Percentiles rank a stretch among this genome's conserved stretches.
Evolutionary conservation across 441 rosid species (phyloP).

Genomic region (Aleurites moluccanus): DNA sequence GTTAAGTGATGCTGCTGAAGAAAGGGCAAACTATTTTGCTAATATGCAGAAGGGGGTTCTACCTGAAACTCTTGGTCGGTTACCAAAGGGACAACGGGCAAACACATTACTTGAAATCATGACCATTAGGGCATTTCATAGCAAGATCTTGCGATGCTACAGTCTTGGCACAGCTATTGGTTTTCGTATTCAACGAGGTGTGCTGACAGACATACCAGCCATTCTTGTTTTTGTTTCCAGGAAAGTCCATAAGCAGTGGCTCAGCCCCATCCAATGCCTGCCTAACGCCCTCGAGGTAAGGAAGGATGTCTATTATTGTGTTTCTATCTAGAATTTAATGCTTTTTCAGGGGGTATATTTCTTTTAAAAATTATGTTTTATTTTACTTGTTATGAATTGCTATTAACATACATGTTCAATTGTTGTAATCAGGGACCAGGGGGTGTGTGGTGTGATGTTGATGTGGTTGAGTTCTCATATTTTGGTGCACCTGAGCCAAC

Average conservation of each 20-base stretch:
- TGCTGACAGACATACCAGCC: constrained; percentile 76
- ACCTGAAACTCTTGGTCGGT: constrained; percentile 76
- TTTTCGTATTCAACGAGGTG: constrained; percentile 75
- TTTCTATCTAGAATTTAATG: background rate
- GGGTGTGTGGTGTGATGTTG: constrained; percentile 98
- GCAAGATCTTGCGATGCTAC: constrained; percentile 71
- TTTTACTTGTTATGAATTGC: constrained; percentile 20
- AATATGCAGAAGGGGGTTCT: constrained; percentile 92
- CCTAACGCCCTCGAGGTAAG: constrained; percentile 85
- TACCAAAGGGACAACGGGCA: constrained; percentile 84
- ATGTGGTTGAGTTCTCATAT: constrained; percentile 92
- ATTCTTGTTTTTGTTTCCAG: constrained; percentile 94
- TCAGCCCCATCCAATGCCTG: constrained; percentile 70
- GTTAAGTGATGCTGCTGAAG: constrained; percentile 74
- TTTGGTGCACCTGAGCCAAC: constrained; percentile 91
- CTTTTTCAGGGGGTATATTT: background rate
- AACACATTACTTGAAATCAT: constrained; percentile 84
- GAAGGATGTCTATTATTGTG: constrained; percentile 12
- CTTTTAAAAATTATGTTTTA: background rate
- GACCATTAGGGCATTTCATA: constrained; percentile 95
- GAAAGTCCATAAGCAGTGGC: constrained; percentile 94
- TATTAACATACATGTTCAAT: constrained; percentile 20
- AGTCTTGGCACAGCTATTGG: constrained; percentile 97
- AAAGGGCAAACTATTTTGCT: constrained; percentile 81
- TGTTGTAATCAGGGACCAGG: constrained; percentile 75